These are phyloP conservation scores for Lentinus tigrinus DNA, from an alignment of 768 basidiomycete genomes.

Conservation along the genomic window DNA sequence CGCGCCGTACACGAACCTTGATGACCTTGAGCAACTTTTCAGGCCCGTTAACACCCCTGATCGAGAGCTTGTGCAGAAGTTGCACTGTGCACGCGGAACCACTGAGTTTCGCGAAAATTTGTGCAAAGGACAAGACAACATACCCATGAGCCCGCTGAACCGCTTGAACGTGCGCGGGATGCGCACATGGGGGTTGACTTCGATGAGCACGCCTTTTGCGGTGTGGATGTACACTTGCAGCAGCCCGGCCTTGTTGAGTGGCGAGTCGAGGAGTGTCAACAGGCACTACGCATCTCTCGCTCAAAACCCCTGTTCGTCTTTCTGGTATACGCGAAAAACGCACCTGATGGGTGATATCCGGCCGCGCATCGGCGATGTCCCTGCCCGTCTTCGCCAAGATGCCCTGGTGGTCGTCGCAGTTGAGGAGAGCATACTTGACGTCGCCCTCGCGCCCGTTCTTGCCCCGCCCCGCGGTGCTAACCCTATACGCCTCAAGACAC, in stretches of 20 bases:
- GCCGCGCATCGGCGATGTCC: slow-evolving; percentile 98
- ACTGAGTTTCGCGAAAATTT: neutral
- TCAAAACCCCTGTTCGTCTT: neutral
- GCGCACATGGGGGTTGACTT: slow-evolving; percentile 96
- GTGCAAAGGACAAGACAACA: slow-evolving; percentile 17
- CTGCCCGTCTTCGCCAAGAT: slow-evolving; percentile 96
- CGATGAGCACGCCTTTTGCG: slow-evolving; percentile 92
- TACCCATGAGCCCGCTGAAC: slow-evolving; percentile 98
- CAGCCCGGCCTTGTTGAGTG: slow-evolving; percentile 94
- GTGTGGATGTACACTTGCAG: slow-evolving; percentile 99
- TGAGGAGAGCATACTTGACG: slow-evolving; percentile 93
- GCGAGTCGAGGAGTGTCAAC: slow-evolving; percentile 93
- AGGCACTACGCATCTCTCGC: slow-evolving; percentile 64
- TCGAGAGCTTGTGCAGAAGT: slow-evolving; percentile 93
- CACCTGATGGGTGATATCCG: slow-evolving; percentile 98
- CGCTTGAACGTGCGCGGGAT: slow-evolving; percentile 99
- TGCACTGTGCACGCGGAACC: slow-evolving; percentile 59
- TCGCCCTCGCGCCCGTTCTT: slow-evolving; percentile 60
- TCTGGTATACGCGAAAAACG: slow-evolving; percentile 20
- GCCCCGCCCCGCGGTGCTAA: slow-evolving; percentile 59
- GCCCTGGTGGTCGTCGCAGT: slow-evolving; percentile 99
- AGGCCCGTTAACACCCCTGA: slow-evolving; percentile 93
- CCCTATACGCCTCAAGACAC: slow-evolving; percentile 92
- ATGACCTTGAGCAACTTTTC: slow-evolving; percentile 97
- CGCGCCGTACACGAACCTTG: slow-evolving; percentile 54